These are phyloP conservation scores for Curvularia sp. DNA, from an alignment of 2,329 filamentous ascomycete species.

Conservation along the genomic window DNA sequence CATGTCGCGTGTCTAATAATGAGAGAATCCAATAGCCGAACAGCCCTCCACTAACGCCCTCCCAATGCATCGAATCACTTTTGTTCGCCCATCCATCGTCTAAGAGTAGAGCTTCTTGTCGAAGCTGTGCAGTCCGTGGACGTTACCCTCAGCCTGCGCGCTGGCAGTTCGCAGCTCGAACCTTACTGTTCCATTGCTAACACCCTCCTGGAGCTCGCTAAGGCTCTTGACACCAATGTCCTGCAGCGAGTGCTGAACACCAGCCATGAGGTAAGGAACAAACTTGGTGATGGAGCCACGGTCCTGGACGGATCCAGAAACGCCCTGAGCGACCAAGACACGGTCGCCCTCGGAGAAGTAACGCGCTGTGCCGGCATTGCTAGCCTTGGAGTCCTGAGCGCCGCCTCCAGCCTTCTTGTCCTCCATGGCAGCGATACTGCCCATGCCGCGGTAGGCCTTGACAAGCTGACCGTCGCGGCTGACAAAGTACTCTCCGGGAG, in stretches of 20 bases:
- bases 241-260: constrained; percentile 96
- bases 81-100: constrained; percentile 6
- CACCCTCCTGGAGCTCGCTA: constrained; percentile 75
- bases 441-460: constrained; percentile 99
- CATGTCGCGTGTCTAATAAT: constrained; percentile 26
- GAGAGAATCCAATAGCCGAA: constrained; percentile 18
- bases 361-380: constrained; percentile 92
- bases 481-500: constrained; percentile 94
- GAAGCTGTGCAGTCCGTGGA: constrained; percentile 95
- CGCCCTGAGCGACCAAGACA: constrained; percentile 94
- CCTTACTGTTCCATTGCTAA: constrained; percentile 76
- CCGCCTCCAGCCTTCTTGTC: constrained; percentile 91
- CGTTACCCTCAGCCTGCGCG: constrained; percentile 94
- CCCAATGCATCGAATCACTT: constrained; percentile 38
- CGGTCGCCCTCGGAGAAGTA: constrained; percentile 98
- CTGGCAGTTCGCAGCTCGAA: constrained; percentile 95
- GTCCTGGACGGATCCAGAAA: constrained; percentile 84
- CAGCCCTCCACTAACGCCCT: constrained; percentile 34
- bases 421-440: constrained; percentile 98
- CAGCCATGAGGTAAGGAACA: constrained; percentile 91
- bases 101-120: constrained; percentile 99
- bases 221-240: constrained; percentile 90
- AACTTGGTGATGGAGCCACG: constrained; percentile 91
- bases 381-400: constrained; percentile 71
- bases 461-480: constrained; percentile 96